A percentile compares a stretch with the other conserved stretches of the same genome.
These are phyloP conservation scores for Petasospora fabianii DNA, from an alignment of 1,139 yeast species.

Conservation along the genomic window DNA sequence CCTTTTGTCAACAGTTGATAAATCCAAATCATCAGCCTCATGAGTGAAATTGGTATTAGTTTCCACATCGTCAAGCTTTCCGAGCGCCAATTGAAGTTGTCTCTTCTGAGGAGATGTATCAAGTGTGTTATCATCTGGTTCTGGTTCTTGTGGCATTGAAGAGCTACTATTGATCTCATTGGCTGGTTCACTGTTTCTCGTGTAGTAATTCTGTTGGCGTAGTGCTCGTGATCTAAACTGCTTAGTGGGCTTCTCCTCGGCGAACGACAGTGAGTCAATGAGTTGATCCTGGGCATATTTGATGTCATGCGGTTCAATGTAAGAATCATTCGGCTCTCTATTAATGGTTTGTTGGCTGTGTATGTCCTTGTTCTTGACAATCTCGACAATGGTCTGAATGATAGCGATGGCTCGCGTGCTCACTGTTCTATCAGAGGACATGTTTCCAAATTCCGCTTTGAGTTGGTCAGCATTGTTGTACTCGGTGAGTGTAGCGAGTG, in stretches of 20 bases:
- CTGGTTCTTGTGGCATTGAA: neutral
- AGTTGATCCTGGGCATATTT: slow-evolving; percentile 8
- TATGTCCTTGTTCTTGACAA: slow-evolving; percentile 10
- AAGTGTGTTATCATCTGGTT: neutral
- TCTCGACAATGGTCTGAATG: slow-evolving; percentile 11
- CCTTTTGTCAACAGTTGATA: slow-evolving; percentile 14
- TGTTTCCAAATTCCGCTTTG: slow-evolving; percentile 5
- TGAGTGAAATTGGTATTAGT: neutral
- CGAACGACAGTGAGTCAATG: slow-evolving; percentile 14
- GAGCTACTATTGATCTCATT: neutral
- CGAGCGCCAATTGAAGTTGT: slow-evolving; percentile 13
- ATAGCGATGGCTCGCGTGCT: slow-evolving; percentile 18
- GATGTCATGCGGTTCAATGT: slow-evolving; percentile 13
- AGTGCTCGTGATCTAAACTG: slow-evolving; percentile 13
- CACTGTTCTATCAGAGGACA: slow-evolving; percentile 14
- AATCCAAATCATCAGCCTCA: slow-evolving; percentile 9
- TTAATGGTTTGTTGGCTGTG: neutral
- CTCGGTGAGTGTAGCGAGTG: slow-evolving; percentile 23
- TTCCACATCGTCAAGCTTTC: neutral
- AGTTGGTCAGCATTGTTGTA: slow-evolving; percentile 23
- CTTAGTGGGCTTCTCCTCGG: slow-evolving; percentile 7
- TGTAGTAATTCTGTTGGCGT: slow-evolving; percentile 12
- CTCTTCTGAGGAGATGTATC: slow-evolving; percentile 25
- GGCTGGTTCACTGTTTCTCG: slow-evolving; percentile 1
- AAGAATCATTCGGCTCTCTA: slow-evolving; percentile 4